Percentiles rank a stretch among this genome's conserved stretches.
Evolutionary conservation across 495 filamentous ascomycete species (phyloP).

Genomic region (Elaphomyces granulatus): DNA sequence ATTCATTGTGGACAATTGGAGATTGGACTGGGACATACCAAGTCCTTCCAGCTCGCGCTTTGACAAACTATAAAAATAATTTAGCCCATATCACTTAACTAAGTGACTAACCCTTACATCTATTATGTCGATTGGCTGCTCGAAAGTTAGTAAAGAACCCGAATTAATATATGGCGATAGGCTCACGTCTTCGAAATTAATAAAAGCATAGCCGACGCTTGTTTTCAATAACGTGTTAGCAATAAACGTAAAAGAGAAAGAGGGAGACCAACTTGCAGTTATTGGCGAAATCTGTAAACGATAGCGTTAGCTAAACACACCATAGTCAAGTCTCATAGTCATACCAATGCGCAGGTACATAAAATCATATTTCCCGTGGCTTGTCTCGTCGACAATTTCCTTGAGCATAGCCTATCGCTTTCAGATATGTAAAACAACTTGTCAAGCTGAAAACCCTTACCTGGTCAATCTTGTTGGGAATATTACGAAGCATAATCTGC

Average conservation of each 20-base stretch:
- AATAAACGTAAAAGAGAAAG: neutral
- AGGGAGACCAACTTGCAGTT: conserved; percentile 62
- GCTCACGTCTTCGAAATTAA: conserved; percentile 79
- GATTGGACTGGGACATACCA: conserved; percentile 35
- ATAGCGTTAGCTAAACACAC: neutral
- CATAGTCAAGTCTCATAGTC: conserved; percentile 5
- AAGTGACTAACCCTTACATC: conserved; percentile 34
- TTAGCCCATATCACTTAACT: conserved; percentile 6
- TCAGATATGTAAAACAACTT: conserved; percentile 6
- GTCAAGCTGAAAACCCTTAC: conserved; percentile 19
- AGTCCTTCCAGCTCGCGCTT: conserved; percentile 49
- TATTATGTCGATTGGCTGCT: conserved; percentile 57
- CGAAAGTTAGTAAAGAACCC: conserved; percentile 10
- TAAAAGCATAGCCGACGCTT: conserved; percentile 95
- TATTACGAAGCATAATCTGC: conserved; percentile 92
- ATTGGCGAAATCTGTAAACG: conserved; percentile 57
- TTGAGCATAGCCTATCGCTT: conserved; percentile 46
- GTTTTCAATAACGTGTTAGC: conserved; percentile 8
- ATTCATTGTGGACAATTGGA: conserved; percentile 1
- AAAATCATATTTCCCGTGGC: conserved; percentile 77
- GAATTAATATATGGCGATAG: neutral
- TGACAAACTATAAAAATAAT: conserved; percentile 52
- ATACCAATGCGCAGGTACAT: conserved; percentile 81
- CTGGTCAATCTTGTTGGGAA: conserved; percentile 80
- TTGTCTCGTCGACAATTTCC: conserved; percentile 61